Evolutionary conservation across 371 early-diverging fungal genomes (phyloP), one percentile per base, ranked within the genome.

Genomic region (Batkoa obscura): DNA sequence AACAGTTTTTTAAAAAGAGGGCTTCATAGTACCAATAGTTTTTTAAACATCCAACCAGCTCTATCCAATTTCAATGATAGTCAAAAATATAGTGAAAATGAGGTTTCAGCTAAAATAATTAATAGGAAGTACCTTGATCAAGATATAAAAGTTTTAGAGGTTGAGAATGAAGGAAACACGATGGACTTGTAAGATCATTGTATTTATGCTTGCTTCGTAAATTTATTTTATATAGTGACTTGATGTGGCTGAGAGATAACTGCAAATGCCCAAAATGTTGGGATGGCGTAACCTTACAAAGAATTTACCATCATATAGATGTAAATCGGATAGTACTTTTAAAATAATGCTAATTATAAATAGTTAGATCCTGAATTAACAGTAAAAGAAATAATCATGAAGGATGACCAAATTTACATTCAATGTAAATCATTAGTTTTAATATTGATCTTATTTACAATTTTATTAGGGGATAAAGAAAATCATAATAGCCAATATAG

Each of bases 401-500:
- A 45, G 17, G 15, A 12, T 23, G 15, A 45, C 15, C 45, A 45
- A 45, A 4, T 45, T 4, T 15, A 12, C n/a, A 45, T 45, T 23
- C 10, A 45, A 12, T 45, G 45, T 45, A 45, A 45, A 39, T 39
- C 41, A 39, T 8, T 13, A 39, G 8, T 39, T 39, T 39, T 45
- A 15, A 8, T 4, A 12, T 45, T 8, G 17, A 39, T 12, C 17
- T 12, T 43, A 43, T 34, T 54, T 53, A 47, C 45, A 47, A 43
- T 35, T 30, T 15, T 15, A 3, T 48, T 58, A 60, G 77, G 81
- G 84, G 70, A 68, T 13, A 58, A 64, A 31, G 80, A 79, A 56
- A 63, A 70, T 1, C 89, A 89, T 59, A 62, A 63, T 52, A 79
- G 80, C 23, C 48, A 57, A 2, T 83, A 76, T 58, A 66, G 68